phyloP scores from a whole-genome alignment of 140 eudicot genomes.

The Ambrosia hybrid region DNA sequence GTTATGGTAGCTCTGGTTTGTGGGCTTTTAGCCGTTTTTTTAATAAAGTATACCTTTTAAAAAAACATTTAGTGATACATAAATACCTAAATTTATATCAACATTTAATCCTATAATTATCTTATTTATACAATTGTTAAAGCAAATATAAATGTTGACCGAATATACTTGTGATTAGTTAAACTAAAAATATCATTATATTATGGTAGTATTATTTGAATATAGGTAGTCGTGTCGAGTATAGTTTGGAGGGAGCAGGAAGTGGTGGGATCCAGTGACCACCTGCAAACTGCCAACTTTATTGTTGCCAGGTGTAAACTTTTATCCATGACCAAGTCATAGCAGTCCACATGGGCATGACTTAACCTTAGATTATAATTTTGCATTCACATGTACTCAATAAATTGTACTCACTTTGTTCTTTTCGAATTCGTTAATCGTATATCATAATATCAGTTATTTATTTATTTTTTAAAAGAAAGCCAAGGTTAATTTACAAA shows the following conservation, averaged over 20 bases:
- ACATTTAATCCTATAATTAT: too few relatives aligned
- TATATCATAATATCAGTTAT: too few relatives aligned
- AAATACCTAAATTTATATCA: too few relatives aligned
- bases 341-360: conserved; percentile 25
- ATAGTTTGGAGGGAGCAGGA: conserved; percentile 30
- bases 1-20: too few relatives aligned
- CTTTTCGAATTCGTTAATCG: background rate
- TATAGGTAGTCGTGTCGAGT: conserved; percentile 28
- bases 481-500: background rate
- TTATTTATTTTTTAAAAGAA: too few relatives aligned
- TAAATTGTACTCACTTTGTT: background rate
- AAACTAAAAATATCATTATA: background rate
- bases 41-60: too few relatives aligned
- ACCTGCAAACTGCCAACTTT: conserved; percentile 17
- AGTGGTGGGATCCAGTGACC: conserved; percentile 40
- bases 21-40: too few relatives aligned
- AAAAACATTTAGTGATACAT: background rate
- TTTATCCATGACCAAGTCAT: conserved; percentile 12
- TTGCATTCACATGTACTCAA: conserved; percentile 1
- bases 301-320: conserved; percentile 31
- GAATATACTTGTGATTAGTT: background rate
- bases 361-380: background rate
- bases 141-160: background rate
- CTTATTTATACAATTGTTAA: background rate
- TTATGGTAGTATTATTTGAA: background rate